Percentiles rank a stretch among this genome's conserved stretches.
These are phyloP conservation scores for Fusarium udum DNA, from an alignment of 2,329 filamentous ascomycete genomes.

Conservation along the genomic window DNA sequence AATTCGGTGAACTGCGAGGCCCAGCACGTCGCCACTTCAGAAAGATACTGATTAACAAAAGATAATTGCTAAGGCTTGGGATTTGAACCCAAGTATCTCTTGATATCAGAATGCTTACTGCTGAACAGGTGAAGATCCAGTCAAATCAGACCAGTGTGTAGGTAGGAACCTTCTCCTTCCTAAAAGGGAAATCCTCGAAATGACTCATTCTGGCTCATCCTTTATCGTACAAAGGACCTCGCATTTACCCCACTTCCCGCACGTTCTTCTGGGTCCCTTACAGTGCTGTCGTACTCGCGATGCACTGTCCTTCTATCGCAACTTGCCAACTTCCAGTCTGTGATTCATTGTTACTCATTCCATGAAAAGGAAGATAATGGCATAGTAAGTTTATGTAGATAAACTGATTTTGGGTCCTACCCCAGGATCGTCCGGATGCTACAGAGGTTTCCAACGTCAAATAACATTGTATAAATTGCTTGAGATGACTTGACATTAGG, in stretches of 20 bases:
- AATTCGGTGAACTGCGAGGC: background rate
- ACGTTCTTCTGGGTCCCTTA: background rate
- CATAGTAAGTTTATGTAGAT: background rate
- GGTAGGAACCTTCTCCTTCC: background rate
- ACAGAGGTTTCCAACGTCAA: background rate
- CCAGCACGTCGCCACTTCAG: background rate
- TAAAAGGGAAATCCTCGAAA: conserved; percentile 33
- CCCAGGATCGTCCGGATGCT: background rate
- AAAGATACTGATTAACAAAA: background rate
- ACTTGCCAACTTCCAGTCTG: conserved; percentile 16
- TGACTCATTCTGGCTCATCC: conserved; percentile 50
- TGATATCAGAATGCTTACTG: background rate
- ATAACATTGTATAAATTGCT: background rate
- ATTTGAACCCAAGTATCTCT: conserved; percentile 9
- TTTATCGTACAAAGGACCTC: conserved; percentile 17
- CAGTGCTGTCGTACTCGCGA: background rate
- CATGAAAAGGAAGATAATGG: background rate
- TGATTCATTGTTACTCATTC: conserved; percentile 43
- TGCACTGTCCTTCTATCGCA: conserved; percentile 22
- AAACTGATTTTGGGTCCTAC: background rate
- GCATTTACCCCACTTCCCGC: conserved; percentile 7
- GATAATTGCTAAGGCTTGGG: background rate
- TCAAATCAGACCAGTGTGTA: background rate
- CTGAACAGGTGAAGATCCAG: background rate
- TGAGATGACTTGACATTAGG: background rate